Base-by-base conservation (phyloP, 2,329 filamentous ascomycete genomes). In the Didymella lethalis region DNA sequence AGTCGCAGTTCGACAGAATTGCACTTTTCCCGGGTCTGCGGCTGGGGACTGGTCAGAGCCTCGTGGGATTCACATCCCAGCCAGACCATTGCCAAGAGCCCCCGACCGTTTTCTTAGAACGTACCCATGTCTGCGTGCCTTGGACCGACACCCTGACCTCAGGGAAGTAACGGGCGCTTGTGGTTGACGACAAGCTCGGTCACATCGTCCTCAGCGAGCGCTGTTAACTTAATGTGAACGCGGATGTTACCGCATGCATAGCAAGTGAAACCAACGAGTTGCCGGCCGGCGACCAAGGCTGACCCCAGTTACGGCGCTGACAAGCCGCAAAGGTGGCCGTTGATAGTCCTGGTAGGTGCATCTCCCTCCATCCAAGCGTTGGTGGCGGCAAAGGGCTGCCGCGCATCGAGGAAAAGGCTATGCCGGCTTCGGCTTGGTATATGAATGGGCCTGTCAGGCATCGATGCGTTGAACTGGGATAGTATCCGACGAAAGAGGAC, bases 1-100 rank as follows among this genome's bases (percentile, higher is more conserved):
- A 70, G 60, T 66, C 68, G 68, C 66, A 63, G 57, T 64, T 64
- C 56, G 52, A 53, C 69, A 58, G 58, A 60, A 69, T 67, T 70
- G 65, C 65, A 65, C 63, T 68, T 71, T 74, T 71, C 66, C 74
- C 74, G 71, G 72, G 58, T 74, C 61, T 71, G 69, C 70, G 73
- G 72, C 73, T 73, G 69, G 66, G 68, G 62, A 72, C 62, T 72
- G 72, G 72, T 71, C 68, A 68, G 71, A 74, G 74, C 74, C 70
- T 74, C 67, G 72, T 71, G 73, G 75, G 74, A 77, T 77, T 61
- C 49, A 16, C 36, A 69, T 65, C 74, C 74, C 67, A 64, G 73
- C 51, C 56, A 62, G 59, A 66, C 61, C 65, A 66, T 64, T 66
- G 66, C 70, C 72, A 75, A 71, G 72, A 67, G 73, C 64, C 67